Evolutionary conservation across 495 filamentous ascomycete species (phyloP).

Genomic region (Penicillium lagena): DNA sequence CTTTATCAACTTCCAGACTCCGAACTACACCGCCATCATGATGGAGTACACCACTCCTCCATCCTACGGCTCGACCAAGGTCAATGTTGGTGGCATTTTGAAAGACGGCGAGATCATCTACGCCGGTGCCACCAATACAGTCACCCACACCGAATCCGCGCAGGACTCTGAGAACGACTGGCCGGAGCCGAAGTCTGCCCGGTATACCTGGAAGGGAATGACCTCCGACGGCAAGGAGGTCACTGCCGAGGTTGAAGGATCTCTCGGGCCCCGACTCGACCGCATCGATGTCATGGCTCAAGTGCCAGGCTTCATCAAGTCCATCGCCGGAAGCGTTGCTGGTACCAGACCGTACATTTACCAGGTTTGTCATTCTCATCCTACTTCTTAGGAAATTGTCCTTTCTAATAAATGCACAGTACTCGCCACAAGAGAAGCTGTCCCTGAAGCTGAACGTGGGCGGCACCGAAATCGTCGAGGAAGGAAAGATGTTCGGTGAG

Average conservation of each 20-base stretch:
- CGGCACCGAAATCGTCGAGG: slow-evolving; percentile 65
- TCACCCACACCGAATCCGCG: slow-evolving; percentile 59
- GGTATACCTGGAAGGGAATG: slow-evolving; percentile 73
- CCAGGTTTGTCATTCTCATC: slow-evolving; percentile 51
- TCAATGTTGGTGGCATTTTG: slow-evolving; percentile 75
- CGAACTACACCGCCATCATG: slow-evolving; percentile 77
- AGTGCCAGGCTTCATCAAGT: slow-evolving; percentile 91
- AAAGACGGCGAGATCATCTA: slow-evolving; percentile 75
- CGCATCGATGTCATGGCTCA: slow-evolving; percentile 95
- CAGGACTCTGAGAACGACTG: slow-evolving; percentile 76
- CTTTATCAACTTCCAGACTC: slow-evolving; percentile 85
- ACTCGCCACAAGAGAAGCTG: slow-evolving; percentile 53
- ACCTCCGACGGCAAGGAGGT: slow-evolving; percentile 68
- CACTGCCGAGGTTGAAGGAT: slow-evolving; percentile 60
- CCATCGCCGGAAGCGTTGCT: slow-evolving; percentile 75
- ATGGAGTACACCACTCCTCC: slow-evolving; percentile 97
- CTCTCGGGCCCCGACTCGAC: slow-evolving; percentile 66
- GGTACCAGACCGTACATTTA: slow-evolving; percentile 97
- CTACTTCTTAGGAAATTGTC: not conserved
- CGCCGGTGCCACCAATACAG: slow-evolving; percentile 56
- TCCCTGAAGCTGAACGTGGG: slow-evolving; percentile 78
- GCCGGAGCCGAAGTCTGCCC: slow-evolving; percentile 74
- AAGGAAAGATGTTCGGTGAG: slow-evolving; percentile 74
- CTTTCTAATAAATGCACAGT: slow-evolving; percentile 37
- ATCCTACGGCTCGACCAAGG: slow-evolving; percentile 84